Percentiles rank a stretch among this genome's conserved stretches.
phyloP scores from a whole-genome alignment of 2,329 filamentous ascomycete genomes.

The Aspergillus fijiensis region DNA sequence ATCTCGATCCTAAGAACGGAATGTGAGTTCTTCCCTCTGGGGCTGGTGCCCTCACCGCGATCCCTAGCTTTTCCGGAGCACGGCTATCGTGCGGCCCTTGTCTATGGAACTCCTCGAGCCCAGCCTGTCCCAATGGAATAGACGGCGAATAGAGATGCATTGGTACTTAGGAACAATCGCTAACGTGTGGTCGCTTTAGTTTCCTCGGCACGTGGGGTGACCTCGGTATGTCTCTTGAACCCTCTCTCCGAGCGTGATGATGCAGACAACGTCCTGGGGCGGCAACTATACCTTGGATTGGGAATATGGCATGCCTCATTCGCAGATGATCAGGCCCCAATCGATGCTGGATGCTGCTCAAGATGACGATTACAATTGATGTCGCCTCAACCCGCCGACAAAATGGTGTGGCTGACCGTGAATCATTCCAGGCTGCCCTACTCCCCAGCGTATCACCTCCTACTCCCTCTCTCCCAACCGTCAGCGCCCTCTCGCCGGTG shows the following conservation, averaged over 20 bases:
- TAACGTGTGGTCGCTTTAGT: conserved; percentile 48
- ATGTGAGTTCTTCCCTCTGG: conserved; percentile 36
- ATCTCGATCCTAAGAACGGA: conserved; percentile 45
- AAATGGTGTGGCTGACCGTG: neutral
- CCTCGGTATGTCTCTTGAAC: conserved; percentile 62
- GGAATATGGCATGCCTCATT: neutral
- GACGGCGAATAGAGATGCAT: neutral
- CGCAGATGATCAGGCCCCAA: neutral
- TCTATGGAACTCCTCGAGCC: conserved; percentile 1
- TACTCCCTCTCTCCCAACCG: conserved; percentile 85
- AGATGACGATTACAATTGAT: neutral
- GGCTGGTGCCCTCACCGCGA: neutral
- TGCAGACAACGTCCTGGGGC: neutral
- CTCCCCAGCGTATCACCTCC: conserved; percentile 58
- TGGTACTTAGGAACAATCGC: conserved; percentile 8
- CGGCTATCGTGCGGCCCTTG: conserved; percentile 11
- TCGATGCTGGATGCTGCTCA: neutral
- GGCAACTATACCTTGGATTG: neutral
- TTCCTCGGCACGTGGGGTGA: conserved; percentile 73
- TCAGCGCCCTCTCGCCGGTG: conserved; percentile 80
- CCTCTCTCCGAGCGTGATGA: conserved; percentile 9
- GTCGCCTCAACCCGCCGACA: neutral
- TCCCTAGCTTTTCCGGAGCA: conserved; percentile 10
- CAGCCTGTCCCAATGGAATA: neutral
- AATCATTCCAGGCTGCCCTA: conserved; percentile 32